phyloP scores from a whole-genome alignment of 805 yeast species.

The Ogataea degrootiae region DNA sequence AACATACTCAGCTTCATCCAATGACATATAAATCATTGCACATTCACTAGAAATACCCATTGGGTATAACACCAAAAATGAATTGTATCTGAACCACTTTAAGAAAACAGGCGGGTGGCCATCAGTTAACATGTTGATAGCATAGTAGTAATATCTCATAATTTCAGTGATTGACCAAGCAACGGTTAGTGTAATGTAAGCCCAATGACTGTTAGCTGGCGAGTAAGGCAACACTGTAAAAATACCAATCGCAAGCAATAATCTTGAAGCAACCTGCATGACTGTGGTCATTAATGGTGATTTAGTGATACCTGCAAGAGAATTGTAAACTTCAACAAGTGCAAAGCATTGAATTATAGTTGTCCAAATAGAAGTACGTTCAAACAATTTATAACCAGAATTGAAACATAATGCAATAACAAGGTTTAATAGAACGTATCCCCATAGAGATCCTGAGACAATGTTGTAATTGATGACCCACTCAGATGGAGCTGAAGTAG shows the following conservation, averaged over 20 bases:
- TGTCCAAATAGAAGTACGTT: conserved; percentile 51
- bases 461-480: conserved; percentile 32
- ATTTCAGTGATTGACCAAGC: conserved; percentile 97
- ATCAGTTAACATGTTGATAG: conserved; percentile 50
- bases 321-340: conserved; percentile 71
- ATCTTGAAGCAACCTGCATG: conserved; percentile 83
- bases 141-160: conserved; percentile 84
- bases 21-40: conserved; percentile 60
- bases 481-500: conserved; percentile 7
- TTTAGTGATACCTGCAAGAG: conserved; percentile 73
- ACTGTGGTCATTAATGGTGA: conserved; percentile 81
- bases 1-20: conserved; percentile 57
- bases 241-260: conserved; percentile 78
- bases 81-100: conserved; percentile 73
- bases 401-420: conserved; percentile 15
- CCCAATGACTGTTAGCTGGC: conserved; percentile 55
- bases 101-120: conserved; percentile 54
- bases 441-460: conserved; percentile 30
- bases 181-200: conserved; percentile 60
- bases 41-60: conserved; percentile 88
- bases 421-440: conserved; percentile 27
- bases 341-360: conserved; percentile 76
- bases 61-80: conserved; percentile 82
- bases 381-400: conserved; percentile 67
- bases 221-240: conserved; percentile 70